Percentiles rank a stretch among this genome's conserved stretches.
phyloP scores from a whole-genome alignment of 306 rosid genomes.

The Sicyos baderoa region DNA sequence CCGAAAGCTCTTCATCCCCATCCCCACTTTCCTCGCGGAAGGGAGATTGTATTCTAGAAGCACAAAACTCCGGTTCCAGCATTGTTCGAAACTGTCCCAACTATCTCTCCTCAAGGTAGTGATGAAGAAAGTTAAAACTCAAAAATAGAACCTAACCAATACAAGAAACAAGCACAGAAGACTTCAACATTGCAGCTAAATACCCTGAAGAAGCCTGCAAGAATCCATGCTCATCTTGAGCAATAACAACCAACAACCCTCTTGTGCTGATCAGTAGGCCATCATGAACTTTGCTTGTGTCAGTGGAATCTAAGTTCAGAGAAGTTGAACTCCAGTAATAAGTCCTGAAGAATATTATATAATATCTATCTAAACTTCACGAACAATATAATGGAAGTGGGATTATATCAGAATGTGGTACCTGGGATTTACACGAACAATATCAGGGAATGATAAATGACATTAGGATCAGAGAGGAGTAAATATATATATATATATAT shows the following conservation, averaged over 20 bases:
- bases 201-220: not conserved
- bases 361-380: too few species aligned
- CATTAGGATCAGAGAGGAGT: conserved; percentile 11
- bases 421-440: conserved; percentile 9
- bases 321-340: not conserved
- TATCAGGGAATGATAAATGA: conserved; percentile 12
- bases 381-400: too few species aligned
- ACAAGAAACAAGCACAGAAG: conserved; percentile 9
- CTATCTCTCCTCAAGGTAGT: not conserved
- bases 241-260: not conserved
- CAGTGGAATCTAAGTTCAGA: conserved; percentile 6
- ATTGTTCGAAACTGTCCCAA: conserved; percentile 21
- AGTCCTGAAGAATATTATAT: not conserved
- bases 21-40: conserved; percentile 58
- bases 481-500: too few species aligned
- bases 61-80: conserved; percentile 50
- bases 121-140: not conserved
- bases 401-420: not conserved
- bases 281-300: not conserved
- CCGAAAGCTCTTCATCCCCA: conserved; percentile 62
- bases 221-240: not conserved
- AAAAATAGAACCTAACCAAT: not conserved
- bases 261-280: conserved; percentile 10
- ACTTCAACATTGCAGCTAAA: conserved; percentile 9
- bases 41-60: conserved; percentile 42